Evolutionary conservation across 306 rosid species (phyloP), one percentile per base, ranked within the genome.

Genomic region (Cucumis melo): DNA sequence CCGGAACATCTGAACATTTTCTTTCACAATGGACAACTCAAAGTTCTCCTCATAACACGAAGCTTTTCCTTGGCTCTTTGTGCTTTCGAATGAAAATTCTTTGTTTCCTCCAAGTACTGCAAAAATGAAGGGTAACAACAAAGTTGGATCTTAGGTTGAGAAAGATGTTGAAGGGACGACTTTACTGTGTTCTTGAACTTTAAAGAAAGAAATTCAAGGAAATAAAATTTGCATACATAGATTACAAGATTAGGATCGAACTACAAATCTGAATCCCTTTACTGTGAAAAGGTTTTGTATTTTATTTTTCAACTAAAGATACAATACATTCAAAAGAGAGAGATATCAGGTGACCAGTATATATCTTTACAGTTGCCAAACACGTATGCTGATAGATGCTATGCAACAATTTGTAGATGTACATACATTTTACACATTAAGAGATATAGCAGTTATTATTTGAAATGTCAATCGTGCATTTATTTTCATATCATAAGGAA

Each of bases 101-200:
- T 87, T 81, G 77, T 62, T 80, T 91, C 97, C 77, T 91, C 93
- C 14, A 70, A 73, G 78, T 87, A 78, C 96, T 89, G 89, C 82
- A 68, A 46, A 74, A 59, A 29, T 41, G 36, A 3, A 23, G 32
- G 15, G 16, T 7, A 39, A 66, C 59, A 17, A 12, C 60, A 15
- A 13, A 44, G 59, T 24, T 12, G 15, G 5, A 42, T 39, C 42
- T 11, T 11, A 15, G 7, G 36, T 64, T 64, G 36, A 64, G 48
- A 32, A 27, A 61, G 41, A 29, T 61, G 65, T 13, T 60, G 67
- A 61, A 27, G 41, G 10, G 14, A 23, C 8, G 16, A 24, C n/a
- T 19, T 54, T 54, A 19, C 23, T 21, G 64, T 12, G 34, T 58
- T 58, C 64, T 53, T 53, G 23, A 54, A 8, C 3, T 19, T 10